phyloP scores from a whole-genome alignment of 106 monocot genomes.

The Acanthochlamys bracteata region DNA sequence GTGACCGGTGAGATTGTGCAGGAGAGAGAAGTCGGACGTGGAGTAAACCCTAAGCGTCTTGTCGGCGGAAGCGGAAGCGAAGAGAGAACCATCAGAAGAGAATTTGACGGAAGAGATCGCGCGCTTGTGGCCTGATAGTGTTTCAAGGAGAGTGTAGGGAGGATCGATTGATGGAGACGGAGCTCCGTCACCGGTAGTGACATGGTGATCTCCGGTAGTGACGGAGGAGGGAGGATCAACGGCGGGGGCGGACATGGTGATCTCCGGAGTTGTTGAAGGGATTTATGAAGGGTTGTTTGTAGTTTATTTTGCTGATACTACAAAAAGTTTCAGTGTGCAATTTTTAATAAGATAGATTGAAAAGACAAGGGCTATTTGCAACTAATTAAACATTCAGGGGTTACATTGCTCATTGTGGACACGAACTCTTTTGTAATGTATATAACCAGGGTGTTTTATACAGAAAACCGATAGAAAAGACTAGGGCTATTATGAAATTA shows the following conservation, averaged over 20 bases:
- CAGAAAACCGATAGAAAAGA: too few species aligned
- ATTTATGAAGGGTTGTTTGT: too few species aligned
- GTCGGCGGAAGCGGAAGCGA: constrained; percentile 49
- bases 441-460: too few species aligned
- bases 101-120: constrained; percentile 45
- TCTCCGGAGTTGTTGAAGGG: neutral
- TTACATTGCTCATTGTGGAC: too few species aligned
- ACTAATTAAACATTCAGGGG: too few species aligned
- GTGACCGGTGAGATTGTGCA: constrained; percentile 31
- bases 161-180: neutral
- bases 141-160: constrained; percentile 29
- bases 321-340: too few species aligned
- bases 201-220: neutral
- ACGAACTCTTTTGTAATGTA: too few species aligned
- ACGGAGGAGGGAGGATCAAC: neutral
- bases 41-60: constrained; percentile 43
- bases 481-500: too few species aligned
- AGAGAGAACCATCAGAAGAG: constrained; percentile 38
- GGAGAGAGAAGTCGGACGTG: constrained; percentile 25
- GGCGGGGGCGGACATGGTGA: neutral
- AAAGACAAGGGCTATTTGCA: too few species aligned
- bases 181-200: neutral
- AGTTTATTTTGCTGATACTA: too few species aligned
- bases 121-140: constrained; percentile 34
- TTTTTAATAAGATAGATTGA: too few species aligned